Conservation (phyloP, 208 protist species). For the Sergeia podlipaevii region DNA sequence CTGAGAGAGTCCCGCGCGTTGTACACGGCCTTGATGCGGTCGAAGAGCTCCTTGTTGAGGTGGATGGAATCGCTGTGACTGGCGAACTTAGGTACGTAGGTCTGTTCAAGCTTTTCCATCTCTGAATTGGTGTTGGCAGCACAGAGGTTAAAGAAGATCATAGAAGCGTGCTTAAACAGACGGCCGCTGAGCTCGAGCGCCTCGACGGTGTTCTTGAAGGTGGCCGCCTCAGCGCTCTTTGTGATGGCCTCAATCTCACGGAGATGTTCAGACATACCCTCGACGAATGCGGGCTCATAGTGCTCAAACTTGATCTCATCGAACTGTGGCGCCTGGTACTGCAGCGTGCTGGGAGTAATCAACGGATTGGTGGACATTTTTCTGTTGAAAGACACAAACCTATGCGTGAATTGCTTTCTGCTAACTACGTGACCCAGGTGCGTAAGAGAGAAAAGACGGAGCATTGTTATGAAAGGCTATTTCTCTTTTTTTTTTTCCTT, state of each 20-base stretch:
- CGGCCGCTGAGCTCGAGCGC: conserved; percentile 36
- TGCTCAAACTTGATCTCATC: conserved; percentile 35
- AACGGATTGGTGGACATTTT: conserved; percentile 33
- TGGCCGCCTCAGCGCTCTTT: conserved; percentile 19
- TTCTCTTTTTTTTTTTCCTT: no score
- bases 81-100: conserved; percentile 29
- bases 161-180: conserved; percentile 15
- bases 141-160: conserved; percentile 39
- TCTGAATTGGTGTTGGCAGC: conserved; percentile 34
- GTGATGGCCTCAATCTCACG: conserved; percentile 42
- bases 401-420: no score
- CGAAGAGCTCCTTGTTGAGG: conserved; percentile 37
- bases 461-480: no score
- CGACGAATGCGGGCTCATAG: conserved; percentile 45
- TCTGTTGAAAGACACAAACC: no score
- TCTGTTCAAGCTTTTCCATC: conserved; percentile 39
- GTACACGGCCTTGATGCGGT: conserved; percentile 32
- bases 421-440: no score
- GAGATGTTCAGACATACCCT: conserved; percentile 34
- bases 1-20: conserved; percentile 9
- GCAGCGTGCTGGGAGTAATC: conserved; percentile 29
- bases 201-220: conserved; percentile 50
- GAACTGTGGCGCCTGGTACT: conserved; percentile 38
- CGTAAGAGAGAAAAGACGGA: no score
- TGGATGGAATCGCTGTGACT: conserved; percentile 38